phyloP scores from a whole-genome alignment of 2,329 filamentous ascomycete genomes.

The Trichoderma sp. region DNA sequence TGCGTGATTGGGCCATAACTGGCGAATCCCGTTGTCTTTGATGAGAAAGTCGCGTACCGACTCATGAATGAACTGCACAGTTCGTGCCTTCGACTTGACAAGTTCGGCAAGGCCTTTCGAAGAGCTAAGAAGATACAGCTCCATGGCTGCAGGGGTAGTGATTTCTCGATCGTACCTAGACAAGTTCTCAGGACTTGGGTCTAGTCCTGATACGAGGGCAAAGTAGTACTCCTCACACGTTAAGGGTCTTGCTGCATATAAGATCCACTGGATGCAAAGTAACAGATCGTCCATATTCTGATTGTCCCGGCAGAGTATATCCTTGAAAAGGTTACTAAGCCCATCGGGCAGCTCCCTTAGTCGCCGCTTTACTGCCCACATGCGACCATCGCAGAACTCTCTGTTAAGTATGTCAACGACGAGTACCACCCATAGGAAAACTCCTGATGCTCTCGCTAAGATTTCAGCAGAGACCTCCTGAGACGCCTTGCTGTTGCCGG shows the following conservation, averaged over 20 bases:
- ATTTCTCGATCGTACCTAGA: background rate
- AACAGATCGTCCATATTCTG: conserved; percentile 43
- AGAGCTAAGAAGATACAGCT: background rate
- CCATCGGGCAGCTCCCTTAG: conserved; percentile 40
- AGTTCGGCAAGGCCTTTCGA: background rate
- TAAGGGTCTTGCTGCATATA: conserved; percentile 50
- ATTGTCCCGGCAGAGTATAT: conserved; percentile 52
- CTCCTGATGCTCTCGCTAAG: background rate
- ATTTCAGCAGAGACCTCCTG: background rate
- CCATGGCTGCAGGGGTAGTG: background rate
- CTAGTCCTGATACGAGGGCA: conserved; percentile 23
- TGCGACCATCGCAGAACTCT: background rate
- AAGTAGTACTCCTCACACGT: conserved; percentile 46
- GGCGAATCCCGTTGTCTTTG: background rate
- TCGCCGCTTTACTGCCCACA: conserved; percentile 18
- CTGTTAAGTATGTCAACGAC: background rate
- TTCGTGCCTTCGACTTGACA: background rate
- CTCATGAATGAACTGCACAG: background rate
- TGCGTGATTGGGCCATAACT: background rate
- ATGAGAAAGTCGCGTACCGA: background rate
- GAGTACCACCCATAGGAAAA: background rate
- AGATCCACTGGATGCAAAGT: conserved; percentile 53
- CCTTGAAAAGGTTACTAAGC: conserved; percentile 51
- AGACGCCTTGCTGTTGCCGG: background rate
- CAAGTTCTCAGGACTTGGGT: background rate